A percentile compares a stretch with the other conserved stretches of the same genome.
Evolutionary conservation across 1,284 basidiomycete genomes (phyloP).

Genomic region (Fistulina hepatica): DNA sequence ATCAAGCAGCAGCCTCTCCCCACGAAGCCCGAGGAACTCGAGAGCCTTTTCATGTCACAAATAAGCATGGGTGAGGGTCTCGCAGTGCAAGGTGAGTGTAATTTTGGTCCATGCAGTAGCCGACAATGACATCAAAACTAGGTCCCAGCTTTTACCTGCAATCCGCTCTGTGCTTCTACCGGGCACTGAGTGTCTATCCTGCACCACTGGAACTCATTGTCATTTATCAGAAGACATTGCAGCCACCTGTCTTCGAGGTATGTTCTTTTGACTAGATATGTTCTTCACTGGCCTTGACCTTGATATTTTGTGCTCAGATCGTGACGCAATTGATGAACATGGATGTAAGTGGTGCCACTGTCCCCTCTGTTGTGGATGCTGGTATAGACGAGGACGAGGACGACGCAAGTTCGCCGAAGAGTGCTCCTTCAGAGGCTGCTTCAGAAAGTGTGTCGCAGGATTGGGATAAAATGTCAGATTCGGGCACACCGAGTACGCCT

Average conservation of each 20-base stretch:
- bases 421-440: slow-evolving; percentile 50
- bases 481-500: slow-evolving; percentile 43
- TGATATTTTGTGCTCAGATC: slow-evolving; percentile 36
- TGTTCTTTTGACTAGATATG: slow-evolving; percentile 13
- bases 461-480: slow-evolving; percentile 74
- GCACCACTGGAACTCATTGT: slow-evolving; percentile 84
- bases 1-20: slow-evolving; percentile 60
- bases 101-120: background rate
- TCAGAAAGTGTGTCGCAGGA: slow-evolving; percentile 78
- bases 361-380: slow-evolving; percentile 26
- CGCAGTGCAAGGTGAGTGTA: slow-evolving; percentile 55
- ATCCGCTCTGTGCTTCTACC: slow-evolving; percentile 87
- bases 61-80: slow-evolving; percentile 84
- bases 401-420: slow-evolving; percentile 32
- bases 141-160: slow-evolving; percentile 69
- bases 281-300: slow-evolving; percentile 2
- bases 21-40: slow-evolving; percentile 59
- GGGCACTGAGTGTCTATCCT: slow-evolving; percentile 90
- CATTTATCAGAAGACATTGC: slow-evolving; percentile 90
- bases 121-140: slow-evolving; percentile 22
- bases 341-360: slow-evolving; percentile 61
- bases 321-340: slow-evolving; percentile 82
- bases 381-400: slow-evolving; percentile 38
- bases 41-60: slow-evolving; percentile 86
- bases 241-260: slow-evolving; percentile 77